Base-by-base conservation (phyloP, 2,329 filamentous ascomycete genomes). In the Macrophomina tecta region DNA sequence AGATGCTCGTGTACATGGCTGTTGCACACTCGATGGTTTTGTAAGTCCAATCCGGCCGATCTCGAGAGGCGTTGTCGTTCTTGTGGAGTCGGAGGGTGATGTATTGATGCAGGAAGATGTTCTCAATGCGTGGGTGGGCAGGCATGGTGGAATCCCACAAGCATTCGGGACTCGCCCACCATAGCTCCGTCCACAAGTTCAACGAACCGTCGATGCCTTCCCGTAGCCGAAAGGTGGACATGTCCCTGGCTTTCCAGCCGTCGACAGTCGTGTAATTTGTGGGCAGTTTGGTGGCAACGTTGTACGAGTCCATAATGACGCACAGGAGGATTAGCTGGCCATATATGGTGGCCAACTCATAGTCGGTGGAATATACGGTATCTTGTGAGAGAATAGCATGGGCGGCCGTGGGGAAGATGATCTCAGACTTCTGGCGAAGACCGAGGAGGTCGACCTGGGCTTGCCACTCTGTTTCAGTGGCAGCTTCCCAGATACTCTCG, bases 251-350 rank as follows among this genome's bases (percentile, higher is more conserved):
- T 32, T 62, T 34, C 64, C 64, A 67, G 9, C 36, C 65, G 16
- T 61, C 56, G 12, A 63, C 45, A 4, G 56, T 46, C 6, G 38
- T 30, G 36, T 67, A 67, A 7, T 62, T 62, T 11, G 38, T 49
- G 9, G 56, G 65, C 9, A 63, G 46, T 9, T 34, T 51, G 23
- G 38, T 28, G 36, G 65, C 65, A n/a, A 38, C 30, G 40, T 62
- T 67, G 48, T 53, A 63, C 16, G 65, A 36, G 18, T 67, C 40
- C 23, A 61, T 32, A 12, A 67, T 67, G 48, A 63, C 65, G 48
- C 46, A 61, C n/a, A 67, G 65, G n/a, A 67, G 55, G 42, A 67
- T 63, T 11, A 62, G 49, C 16, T 67, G 65, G 16, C 65, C 65
- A 12, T 55, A 67, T 1, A 67, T 36, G 28, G 65, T 67, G 9